A percentile compares a stretch with the other conserved stretches of the same genome.
Conservation (phyloP, 2,329 filamentous ascomycete genomes). For the Phialemoniopsis sp. region DNA sequence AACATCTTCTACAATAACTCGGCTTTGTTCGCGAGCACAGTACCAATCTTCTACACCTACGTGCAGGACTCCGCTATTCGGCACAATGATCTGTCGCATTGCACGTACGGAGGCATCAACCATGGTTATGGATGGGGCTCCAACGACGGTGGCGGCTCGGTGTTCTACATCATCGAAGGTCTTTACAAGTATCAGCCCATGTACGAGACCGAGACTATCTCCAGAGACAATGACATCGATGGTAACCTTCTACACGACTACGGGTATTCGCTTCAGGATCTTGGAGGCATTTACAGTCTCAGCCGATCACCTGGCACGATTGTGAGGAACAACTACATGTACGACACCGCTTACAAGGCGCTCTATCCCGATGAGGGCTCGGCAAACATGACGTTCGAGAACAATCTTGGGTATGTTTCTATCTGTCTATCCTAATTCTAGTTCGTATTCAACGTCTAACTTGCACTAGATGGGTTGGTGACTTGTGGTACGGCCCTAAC, state of each 20-base stretch:
- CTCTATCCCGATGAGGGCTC: conserved; percentile 8
- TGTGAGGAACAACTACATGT: conserved; percentile 5
- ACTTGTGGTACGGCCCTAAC: too few relatives aligned
- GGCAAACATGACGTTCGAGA: too few relatives aligned
- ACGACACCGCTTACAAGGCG: conserved; percentile 3
- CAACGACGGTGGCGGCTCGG: conserved; percentile 8
- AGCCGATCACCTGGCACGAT: too few relatives aligned
- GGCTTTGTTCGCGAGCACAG: conserved; percentile 4
- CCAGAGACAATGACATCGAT: conserved; percentile 5
- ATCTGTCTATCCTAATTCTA: too few relatives aligned
- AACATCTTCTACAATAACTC: conserved; percentile 9
- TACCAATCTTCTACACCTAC: conserved; percentile 7
- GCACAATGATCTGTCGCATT: conserved; percentile 6
- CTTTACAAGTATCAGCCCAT: conserved; percentile 8
- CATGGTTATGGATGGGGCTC: conserved; percentile 10
- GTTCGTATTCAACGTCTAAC: too few relatives aligned
- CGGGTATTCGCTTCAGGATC: conserved; percentile 7
- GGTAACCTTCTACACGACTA: conserved; percentile 6
- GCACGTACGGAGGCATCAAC: conserved; percentile 7
- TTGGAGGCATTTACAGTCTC: conserved; percentile 9
- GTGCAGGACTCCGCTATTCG: conserved; percentile 5
- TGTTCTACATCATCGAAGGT: conserved; percentile 6
- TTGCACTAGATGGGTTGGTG: too few relatives aligned
- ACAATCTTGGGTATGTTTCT: too few relatives aligned
- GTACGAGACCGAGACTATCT: conserved; percentile 8